Percentiles rank a stretch among this genome's conserved stretches.
Conservation (phyloP, 2,329 filamentous ascomycete genomes). For the Thelonectria rubi region DNA sequence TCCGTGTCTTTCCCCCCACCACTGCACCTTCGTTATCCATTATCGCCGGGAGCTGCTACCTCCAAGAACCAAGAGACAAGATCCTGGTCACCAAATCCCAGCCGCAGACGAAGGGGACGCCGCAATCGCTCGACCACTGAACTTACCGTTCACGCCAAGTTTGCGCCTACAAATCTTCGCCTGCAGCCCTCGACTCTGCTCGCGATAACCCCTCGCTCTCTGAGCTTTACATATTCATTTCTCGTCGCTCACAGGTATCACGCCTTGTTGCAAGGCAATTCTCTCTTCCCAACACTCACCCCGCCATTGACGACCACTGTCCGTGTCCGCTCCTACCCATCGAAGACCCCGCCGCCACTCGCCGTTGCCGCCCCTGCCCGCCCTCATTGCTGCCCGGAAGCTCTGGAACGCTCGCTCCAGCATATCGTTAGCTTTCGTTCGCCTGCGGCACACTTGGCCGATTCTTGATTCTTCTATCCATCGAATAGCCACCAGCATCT, state of each 20-base stretch:
- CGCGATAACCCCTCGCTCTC: conserved; percentile 7
- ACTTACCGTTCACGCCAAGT: conserved; percentile 8
- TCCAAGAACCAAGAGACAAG: conserved; percentile 28
- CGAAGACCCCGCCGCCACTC: conserved; percentile 41
- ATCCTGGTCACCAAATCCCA: conserved; percentile 27
- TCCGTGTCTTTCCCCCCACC: conserved; percentile 25
- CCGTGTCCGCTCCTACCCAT: conserved; percentile 22
- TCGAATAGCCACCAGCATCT: not conserved
- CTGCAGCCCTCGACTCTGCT: conserved; percentile 21
- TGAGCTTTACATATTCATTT: conserved; percentile 4
- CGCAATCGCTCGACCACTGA: conserved; percentile 20
- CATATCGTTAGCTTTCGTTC: conserved; percentile 18
- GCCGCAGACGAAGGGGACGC: conserved; percentile 16
- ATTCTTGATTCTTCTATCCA: not conserved
- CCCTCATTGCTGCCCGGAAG: conserved; percentile 23
- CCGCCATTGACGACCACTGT: conserved; percentile 20
- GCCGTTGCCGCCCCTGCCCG: conserved; percentile 10
- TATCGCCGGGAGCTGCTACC: conserved; percentile 20
- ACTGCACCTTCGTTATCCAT: conserved; percentile 29
- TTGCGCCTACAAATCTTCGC: conserved; percentile 17
- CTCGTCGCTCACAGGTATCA: conserved; percentile 4
- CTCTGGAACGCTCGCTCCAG: conserved; percentile 24
- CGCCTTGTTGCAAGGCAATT: conserved; percentile 21
- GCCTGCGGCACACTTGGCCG: conserved; percentile 5
- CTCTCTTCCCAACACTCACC: conserved; percentile 2